Evolutionary conservation across 2,329 filamentous ascomycete species (phyloP), one percentile per base, ranked within the genome.

Genomic region (Verticillium isaacii): DNA sequence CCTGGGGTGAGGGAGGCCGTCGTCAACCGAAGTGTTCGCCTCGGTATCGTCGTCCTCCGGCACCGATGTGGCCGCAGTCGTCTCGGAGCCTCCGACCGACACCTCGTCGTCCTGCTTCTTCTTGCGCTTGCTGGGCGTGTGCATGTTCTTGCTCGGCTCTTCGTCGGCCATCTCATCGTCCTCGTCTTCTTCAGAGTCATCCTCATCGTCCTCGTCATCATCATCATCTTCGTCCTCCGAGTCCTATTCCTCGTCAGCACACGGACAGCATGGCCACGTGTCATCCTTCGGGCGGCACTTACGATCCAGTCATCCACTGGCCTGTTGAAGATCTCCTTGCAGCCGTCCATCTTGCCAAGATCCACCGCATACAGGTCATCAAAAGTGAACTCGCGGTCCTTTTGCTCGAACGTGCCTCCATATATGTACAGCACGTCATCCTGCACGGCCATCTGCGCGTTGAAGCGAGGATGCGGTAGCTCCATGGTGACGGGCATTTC

Each of bases 341-440:
- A 94, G 3, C 95, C 95, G 68, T 98, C 93, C 64, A 99, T 82
- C 75, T 97, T 97, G 63, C 90, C 93, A n/a, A 99, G 81, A 70
- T 99, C 93, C 63, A 98, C 88, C 2, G 92, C 89, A 76, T 96
- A 96, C 75, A 99, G 82, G 70, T 99, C 95, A 68, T 97, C 93
- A 74, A 98, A 97, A 0, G 93, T 98, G 70, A 91, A 97, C 74
- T 99, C 95, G 25, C 92, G 85, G 70, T 99, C 95, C 19, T 92
- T 94, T 72, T 96, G 95, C 72, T 99, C 95, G 69, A 90, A 97
- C 0, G 94, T 99, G 19, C 95, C 95, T 34, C 95, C 93, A 70
- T 96, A 98, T 60, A 98, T 92, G 76, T 94, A 99, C 1, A 98
- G 82, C 9, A 91, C 87, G 73, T 99, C 95, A 66, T 93, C 92